Evolutionary conservation across 371 early-diverging fungal species (phyloP).

Genomic region (Lichtheimia corymbifera): DNA sequence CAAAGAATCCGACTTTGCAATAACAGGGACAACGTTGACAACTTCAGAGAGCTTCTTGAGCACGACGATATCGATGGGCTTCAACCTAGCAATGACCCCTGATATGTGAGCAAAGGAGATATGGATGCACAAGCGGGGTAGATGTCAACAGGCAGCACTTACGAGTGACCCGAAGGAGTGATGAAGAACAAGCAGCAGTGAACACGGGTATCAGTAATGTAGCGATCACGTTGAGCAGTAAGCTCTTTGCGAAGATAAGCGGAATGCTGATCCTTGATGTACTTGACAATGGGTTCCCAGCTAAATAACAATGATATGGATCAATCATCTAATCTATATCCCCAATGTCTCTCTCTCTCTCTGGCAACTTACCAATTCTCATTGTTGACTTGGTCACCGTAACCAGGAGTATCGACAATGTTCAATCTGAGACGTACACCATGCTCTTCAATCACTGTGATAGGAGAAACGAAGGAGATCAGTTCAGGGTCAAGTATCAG

Average conservation of each 20-base stretch:
- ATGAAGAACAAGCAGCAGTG: slow-evolving; percentile 80
- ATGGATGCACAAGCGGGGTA: neutral
- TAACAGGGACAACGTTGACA: slow-evolving; percentile 78
- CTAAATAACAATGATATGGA: slow-evolving; percentile 20
- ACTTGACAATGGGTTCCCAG: slow-evolving; percentile 86
- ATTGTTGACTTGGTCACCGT: slow-evolving; percentile 82
- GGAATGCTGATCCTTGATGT: slow-evolving; percentile 89
- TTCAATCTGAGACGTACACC: slow-evolving; percentile 78
- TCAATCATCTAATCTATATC: neutral
- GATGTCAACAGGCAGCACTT: slow-evolving; percentile 19
- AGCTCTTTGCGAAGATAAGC: slow-evolving; percentile 85
- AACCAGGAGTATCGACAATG: slow-evolving; percentile 79
- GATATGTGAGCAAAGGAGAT: neutral
- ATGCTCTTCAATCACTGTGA: slow-evolving; percentile 76
- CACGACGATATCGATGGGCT: slow-evolving; percentile 75
- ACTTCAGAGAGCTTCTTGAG: slow-evolving; percentile 70
- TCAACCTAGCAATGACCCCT: slow-evolving; percentile 46
- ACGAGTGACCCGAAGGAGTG: slow-evolving; percentile 70
- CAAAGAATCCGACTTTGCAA: slow-evolving; percentile 82
- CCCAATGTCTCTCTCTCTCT: too few relatives aligned
- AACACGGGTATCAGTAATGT: slow-evolving; percentile 80
- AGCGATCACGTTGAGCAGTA: slow-evolving; percentile 78
- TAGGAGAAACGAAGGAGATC: slow-evolving; percentile 7
- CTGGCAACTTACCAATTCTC: slow-evolving; percentile 65
- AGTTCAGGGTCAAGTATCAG: slow-evolving; percentile 1